Evolutionary conservation across 2,329 filamentous ascomycete genomes (phyloP), one percentile per base, ranked within the genome.

Genomic region (Colletotrichum incanum): DNA sequence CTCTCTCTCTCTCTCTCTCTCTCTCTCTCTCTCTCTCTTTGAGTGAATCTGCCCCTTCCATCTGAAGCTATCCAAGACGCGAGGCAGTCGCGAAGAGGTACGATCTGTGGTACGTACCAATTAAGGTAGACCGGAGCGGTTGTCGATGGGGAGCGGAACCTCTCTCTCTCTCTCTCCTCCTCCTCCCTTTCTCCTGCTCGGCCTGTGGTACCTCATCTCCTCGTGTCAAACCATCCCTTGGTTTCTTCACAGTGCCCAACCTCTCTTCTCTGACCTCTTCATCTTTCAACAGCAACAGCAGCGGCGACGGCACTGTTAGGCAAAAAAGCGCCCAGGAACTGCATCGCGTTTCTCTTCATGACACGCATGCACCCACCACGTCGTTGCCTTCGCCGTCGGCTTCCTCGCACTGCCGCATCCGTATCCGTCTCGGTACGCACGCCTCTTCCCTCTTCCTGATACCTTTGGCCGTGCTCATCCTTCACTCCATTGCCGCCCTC

Each of bases 401-500:
- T 55, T 9, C 20, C 9, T n/a, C 31, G 28, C 52, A 55, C 52
- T 23, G 20, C 52, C 28, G 52, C 52, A 55, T 55, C 20, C 52
- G 31, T 37, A 34, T 12, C 31, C 52, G 31, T 55, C 52, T 54
- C 28, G 18, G 20, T 8, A 45, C 26, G 20, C 58, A 49, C 43
- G 58, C 41, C 45, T 61, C 59, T 49, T 37, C 37, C 23, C 28
- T 61, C 28, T 49, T 49, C 20, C 28, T 49, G 26, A 47, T 61
- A 47, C 59, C 59, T 61, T 4, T 37, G 59, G 59, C 28, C 28
- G 59, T 61, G 43, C 43, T 34, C 43, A 34, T 61, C 59, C 23
- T 18, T 28, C 58, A 23, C 28, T 34, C 9, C 43, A 49, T 61
- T 28, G 20, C 78, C 58, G 28, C 58, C 31, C 31, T 47, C 43